Evolutionary conservation across 1,139 yeast species (phyloP), one percentile per base, ranked within the genome.

Genomic region (Scheffersomyces lignicola): DNA sequence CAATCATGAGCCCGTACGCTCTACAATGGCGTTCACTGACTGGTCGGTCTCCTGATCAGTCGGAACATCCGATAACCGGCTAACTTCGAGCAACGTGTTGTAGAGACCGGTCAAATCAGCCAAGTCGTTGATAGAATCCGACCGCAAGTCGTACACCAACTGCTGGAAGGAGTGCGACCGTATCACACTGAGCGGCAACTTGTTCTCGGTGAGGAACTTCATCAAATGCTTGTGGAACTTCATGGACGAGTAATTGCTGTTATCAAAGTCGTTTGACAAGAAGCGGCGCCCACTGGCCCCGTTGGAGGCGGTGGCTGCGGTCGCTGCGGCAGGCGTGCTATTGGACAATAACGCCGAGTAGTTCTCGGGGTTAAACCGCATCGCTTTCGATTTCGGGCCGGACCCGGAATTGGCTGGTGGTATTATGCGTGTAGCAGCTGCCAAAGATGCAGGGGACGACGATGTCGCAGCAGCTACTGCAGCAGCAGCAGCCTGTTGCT

Each of bases 101-200:
- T 73, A 76, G 33, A 75, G 52, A 11, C 58, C 58, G 6, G 76
- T 67, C 44, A 77, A 54, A 39, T 75, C 80, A 34, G 61, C 49
- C 42, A 77, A 53, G 43, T 76, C 82, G 1, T 55, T 43, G 5
- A 76, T 56, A 1, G 77, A 67, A 31, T 70, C 76, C 0, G 78
- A 69, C 37, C 74, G 58, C 40, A 77, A 59, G 34, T 77, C 77
- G 43, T 66, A 69, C 7, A 77, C 56, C 28, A 77, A 52, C 45
- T 76, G 80, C 44, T 73, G 75, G 49, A 77, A 77, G 2, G 78
- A 63, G n/a, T 60, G 69, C 23, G 78, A 68, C 49, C 70, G 70
- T 21, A 75, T 68, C 5, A 71, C 68, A 30, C 59, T 60, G 17
- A 76, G 65, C 1, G 78, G 69, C 15, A 77, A 57, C 47, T 73